Evolutionary conservation across 768 basidiomycete species (phyloP), one percentile per base, ranked within the genome.

Genomic region (Auriscalpium microsporum): DNA sequence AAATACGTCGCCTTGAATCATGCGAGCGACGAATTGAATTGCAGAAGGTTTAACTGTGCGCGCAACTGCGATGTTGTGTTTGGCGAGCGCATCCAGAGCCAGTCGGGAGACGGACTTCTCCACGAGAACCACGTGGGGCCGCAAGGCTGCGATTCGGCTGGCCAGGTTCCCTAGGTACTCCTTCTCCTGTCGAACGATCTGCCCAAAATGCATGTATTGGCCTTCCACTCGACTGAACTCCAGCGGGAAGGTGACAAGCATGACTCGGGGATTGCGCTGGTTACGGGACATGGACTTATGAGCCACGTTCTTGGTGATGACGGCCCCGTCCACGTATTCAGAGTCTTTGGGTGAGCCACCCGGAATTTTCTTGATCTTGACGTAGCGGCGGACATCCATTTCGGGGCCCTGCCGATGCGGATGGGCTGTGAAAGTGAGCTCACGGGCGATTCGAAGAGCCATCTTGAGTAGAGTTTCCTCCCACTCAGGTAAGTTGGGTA

Each of bases 321-420:
- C 93, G 5, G 88, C 90, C 11, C 96, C 96, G 53, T 93, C 89
- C 46, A 99, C 91, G 67, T 94, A 98, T 73, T 99, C 96, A 5
- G 93, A 96, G 68, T 99, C 92, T 28, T 76, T 80, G 17, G 95
- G 94, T 38, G 81, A 75, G 4, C 96, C 96, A 21, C 96, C 96
- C 0, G 96, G 95, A 14, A 98, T 87, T 71, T 95, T 95, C 75
- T 99, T 98, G 71, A 98, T 94, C 73, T 97, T 97, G 48, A 98
- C 93, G 63, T 95, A 96, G 40, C 86, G 82, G 35, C 95, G 78
- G 21, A 96, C 87, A 68, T 98, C 96, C 84, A 97, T 94, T 59
- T 91, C 89, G 62, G 93, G 90, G 2, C 92, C 92, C 66, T 90
- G 85, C 6, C 85, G 80, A 60, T 90, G 84, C 9, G 79, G 77